Percentiles rank a stretch among this genome's conserved stretches.
These are phyloP conservation scores for Tympanopsis confertula DNA, from an alignment of 2,329 filamentous ascomycete genomes.

Conservation along the genomic window DNA sequence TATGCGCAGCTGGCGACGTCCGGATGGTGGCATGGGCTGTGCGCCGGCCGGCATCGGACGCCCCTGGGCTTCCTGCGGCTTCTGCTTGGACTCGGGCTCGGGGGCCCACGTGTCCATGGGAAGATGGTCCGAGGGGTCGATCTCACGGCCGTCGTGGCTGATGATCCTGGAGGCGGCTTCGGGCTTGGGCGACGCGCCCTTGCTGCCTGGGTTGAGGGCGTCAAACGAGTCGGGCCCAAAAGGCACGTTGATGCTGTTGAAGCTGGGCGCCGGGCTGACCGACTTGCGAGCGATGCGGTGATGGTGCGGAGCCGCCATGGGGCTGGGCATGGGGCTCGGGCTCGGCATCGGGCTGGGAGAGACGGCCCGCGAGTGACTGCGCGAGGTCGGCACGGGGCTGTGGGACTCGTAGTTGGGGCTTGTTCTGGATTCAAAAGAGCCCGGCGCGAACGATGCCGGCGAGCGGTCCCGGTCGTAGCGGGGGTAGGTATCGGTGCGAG, in stretches of 20 bases:
- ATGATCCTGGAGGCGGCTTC: constrained; percentile 56
- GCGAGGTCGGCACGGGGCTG: constrained; percentile 26
- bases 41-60: constrained; percentile 38
- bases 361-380: constrained; percentile 20
- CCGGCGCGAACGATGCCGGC: constrained; percentile 3
- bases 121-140: constrained; percentile 72
- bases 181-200: constrained; percentile 22
- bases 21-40: constrained; percentile 35
- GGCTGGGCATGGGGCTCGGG: constrained; percentile 33
- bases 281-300: constrained; percentile 53
- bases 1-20: constrained; percentile 38
- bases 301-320: constrained; percentile 13
- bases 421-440: constrained; percentile 16
- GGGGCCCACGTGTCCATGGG: constrained; percentile 69
- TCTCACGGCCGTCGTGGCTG: constrained; percentile 62
- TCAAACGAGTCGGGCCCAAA: constrained; percentile 71
- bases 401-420: constrained; percentile 30
- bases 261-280: constrained; percentile 56
- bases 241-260: constrained; percentile 36
- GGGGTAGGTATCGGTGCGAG: not conserved
- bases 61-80: constrained; percentile 20
- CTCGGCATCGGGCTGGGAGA: constrained; percentile 21
- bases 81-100: constrained; percentile 56
- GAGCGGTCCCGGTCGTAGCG: not conserved
- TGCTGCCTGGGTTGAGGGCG: constrained; percentile 47